These are phyloP conservation scores for Salix arbutifolia DNA, from an alignment of 345 rosid genomes.

Conservation along the genomic window DNA sequence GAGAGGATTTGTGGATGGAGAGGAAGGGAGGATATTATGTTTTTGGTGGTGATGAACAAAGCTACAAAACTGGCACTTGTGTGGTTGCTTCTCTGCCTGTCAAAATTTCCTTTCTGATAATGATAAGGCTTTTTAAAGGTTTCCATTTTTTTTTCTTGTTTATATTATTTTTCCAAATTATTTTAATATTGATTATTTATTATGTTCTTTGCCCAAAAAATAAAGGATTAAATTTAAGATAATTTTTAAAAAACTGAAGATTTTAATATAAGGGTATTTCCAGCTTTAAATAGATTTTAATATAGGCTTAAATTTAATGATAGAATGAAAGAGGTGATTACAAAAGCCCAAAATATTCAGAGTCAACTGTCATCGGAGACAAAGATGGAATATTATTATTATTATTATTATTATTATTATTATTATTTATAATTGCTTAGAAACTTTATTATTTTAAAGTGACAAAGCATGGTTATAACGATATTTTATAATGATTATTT, in stretches of 20 bases:
- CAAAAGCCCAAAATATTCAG: too few species aligned
- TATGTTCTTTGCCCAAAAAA: not conserved
- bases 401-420: too few species aligned
- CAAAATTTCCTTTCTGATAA: constrained; percentile 31
- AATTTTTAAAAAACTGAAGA: too few species aligned
- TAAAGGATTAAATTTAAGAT: not conserved
- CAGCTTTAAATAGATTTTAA: too few species aligned
- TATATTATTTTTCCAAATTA: not conserved
- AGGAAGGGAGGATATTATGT: not conserved
- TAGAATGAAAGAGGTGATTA: too few species aligned
- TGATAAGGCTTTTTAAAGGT: constrained; percentile 30
- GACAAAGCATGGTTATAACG: too few species aligned
- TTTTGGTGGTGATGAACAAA: not conserved
- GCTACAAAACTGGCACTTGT: constrained; percentile 18
- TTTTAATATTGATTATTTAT: too few species aligned
- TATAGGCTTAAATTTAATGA: too few species aligned
- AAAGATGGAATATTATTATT: not conserved
- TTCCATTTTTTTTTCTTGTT: not conserved
- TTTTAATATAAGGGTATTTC: too few species aligned
- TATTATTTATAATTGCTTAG: too few species aligned
- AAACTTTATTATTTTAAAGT: too few species aligned
- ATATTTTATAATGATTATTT: too few species aligned
- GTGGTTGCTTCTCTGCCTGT: constrained; percentile 71
- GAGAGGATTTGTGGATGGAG: constrained; percentile 15
- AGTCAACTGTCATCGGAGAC: not conserved